Conservation (phyloP, 805 yeast genomes). For the Metschnikowia koreensis region DNA sequence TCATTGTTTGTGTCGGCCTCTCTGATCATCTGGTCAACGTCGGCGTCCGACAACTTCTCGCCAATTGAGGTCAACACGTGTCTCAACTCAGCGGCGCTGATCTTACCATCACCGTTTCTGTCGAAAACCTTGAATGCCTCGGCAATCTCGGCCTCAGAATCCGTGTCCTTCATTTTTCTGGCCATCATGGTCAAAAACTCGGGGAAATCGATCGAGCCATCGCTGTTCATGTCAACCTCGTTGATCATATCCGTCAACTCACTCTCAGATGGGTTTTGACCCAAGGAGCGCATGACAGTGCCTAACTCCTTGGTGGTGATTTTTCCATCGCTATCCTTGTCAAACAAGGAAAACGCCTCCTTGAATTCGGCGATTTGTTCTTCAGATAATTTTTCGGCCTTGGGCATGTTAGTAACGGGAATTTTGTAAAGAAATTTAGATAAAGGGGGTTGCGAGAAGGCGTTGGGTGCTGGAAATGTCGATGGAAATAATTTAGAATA, state of each 20-base stretch:
- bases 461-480: background rate
- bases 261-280: slow-evolving; percentile 94
- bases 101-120: slow-evolving; percentile 93
- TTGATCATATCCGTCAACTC: slow-evolving; percentile 96
- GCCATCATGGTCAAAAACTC: slow-evolving; percentile 45
- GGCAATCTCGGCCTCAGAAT: slow-evolving; percentile 92
- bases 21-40: slow-evolving; percentile 94
- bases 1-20: slow-evolving; percentile 96
- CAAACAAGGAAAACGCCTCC: slow-evolving; percentile 96
- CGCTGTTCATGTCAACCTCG: slow-evolving; percentile 94
- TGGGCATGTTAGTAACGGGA: slow-evolving; percentile 19
- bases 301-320: slow-evolving; percentile 95
- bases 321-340: slow-evolving; percentile 95
- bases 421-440: background rate
- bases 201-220: slow-evolving; percentile 61
- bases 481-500: background rate
- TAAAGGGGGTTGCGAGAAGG: background rate
- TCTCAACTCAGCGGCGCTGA: slow-evolving; percentile 93
- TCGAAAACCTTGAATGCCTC: slow-evolving; percentile 99
- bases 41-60: slow-evolving; percentile 93
- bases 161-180: slow-evolving; percentile 88
- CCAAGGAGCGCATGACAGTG: slow-evolving; percentile 98
- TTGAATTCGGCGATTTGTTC: slow-evolving; percentile 96
- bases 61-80: slow-evolving; percentile 97
- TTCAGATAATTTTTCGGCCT: slow-evolving; percentile 89